Percentiles rank a stretch among this genome's conserved stretches.
Conservation (phyloP, 257 asterid genomes). For the Gynochthodes officinalis region DNA sequence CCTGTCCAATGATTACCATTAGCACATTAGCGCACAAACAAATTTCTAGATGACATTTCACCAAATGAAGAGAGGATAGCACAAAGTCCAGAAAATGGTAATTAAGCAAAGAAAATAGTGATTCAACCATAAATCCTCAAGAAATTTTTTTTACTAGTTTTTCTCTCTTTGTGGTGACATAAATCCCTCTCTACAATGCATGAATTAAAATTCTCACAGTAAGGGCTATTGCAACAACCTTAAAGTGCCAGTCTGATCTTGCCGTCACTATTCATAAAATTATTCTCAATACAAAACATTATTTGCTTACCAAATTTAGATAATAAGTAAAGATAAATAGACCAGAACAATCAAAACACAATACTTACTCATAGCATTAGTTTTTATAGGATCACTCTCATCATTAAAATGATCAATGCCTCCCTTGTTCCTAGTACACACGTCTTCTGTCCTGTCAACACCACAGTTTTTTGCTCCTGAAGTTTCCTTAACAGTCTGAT, state of each 20-base stretch:
- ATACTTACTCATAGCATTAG: constrained; percentile 80
- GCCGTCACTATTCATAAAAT: neutral
- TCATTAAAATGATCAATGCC: constrained; percentile 76
- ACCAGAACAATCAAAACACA: constrained; percentile 3
- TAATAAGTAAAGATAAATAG: neutral
- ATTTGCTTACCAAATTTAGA: neutral
- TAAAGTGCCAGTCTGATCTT: neutral
- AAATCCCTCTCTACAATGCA: neutral
- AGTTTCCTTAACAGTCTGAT: constrained; percentile 36
- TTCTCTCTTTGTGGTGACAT: neutral
- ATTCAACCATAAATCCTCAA: neutral
- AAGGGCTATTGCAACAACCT: neutral
- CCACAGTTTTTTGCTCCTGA: constrained; percentile 33
- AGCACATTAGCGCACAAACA: neutral
- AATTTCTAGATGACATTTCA: neutral
- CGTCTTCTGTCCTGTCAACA: constrained; percentile 20
- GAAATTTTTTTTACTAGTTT: neutral
- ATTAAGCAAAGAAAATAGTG: neutral
- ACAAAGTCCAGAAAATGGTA: neutral
- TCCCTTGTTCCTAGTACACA: constrained; percentile 29
- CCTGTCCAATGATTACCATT: constrained; percentile 44
- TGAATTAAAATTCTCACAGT: neutral
- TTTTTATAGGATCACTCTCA: constrained; percentile 60
- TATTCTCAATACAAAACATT: neutral
- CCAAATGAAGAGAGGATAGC: neutral